Conservation (phyloP, 1,284 basidiomycete genomes). For the Trametes polyzona region DNA sequence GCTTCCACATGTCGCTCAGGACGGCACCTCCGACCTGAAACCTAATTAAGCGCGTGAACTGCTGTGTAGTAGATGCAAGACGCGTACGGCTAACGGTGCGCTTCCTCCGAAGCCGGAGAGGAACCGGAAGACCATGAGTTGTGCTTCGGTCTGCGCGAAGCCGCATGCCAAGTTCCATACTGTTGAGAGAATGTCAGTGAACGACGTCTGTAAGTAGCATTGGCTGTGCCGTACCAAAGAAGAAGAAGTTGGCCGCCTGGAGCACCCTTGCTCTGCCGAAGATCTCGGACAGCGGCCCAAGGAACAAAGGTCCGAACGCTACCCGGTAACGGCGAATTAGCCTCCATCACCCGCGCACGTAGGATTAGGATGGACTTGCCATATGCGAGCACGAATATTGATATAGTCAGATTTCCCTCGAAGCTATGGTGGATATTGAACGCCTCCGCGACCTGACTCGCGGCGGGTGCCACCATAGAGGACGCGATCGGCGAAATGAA, state of each 20-base stretch:
- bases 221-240: conserved; percentile 43
- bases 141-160: conserved; percentile 57
- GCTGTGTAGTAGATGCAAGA: no score
- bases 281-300: conserved; percentile 59
- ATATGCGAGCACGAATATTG: conserved; percentile 69
- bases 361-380: conserved; percentile 39
- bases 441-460: conserved; percentile 50
- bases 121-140: conserved; percentile 67
- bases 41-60: background rate
- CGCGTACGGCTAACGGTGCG: conserved; percentile 54
- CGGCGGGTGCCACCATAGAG: conserved; percentile 70
- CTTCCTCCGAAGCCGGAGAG: conserved; percentile 65
- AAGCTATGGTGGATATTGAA: conserved; percentile 55
- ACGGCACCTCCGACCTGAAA: conserved; percentile 67
- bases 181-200: conserved; percentile 26
- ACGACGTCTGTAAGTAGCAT: background rate
- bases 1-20: conserved; percentile 70
- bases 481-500: conserved; percentile 66
- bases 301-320: conserved; percentile 54
- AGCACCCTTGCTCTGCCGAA: conserved; percentile 43
- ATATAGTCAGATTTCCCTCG: conserved; percentile 58
- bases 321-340: background rate
- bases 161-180: conserved; percentile 68
- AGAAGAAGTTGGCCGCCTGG: conserved; percentile 57
- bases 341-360: rapidly evolving